Evolutionary conservation across 805 yeast genomes (phyloP), one percentile per base, ranked within the genome.

Genomic region (Hanseniaspora pseudoguilliermondii): DNA sequence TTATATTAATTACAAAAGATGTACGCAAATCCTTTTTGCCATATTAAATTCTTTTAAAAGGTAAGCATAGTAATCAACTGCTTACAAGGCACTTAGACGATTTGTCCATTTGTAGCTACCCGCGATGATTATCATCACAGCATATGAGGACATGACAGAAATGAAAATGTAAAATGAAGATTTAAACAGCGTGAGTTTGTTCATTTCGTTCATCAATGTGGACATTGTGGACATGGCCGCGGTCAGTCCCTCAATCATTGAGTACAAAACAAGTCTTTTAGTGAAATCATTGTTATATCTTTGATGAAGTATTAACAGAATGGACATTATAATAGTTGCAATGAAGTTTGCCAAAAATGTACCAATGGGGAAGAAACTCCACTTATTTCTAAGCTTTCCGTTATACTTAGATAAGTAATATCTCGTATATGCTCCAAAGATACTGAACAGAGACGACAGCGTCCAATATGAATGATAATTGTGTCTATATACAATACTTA

Each of bases 141-240:
- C 54, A 64, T 78, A 86, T 16, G 83, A 74, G 0, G 70, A 54
- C 1, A 67, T 61, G 1, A 86, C 62, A 16, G 86, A 75, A 0
- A 64, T 55, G 1, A 68, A 27, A 6, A 77, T 83, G 64, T 89
- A 89, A 8, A 66, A 57, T 55, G 80, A 76, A 5, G 79, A 68
- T 57, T 69, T 58, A 16, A 63, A 40, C 5, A 72, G 61, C 13
- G 64, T 67, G 48, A 76, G 59, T 3, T 68, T 66, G 55, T 66
- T 73, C 40, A 86, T 66, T 65, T 89, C 97, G 43, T 77, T 80
- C 9, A 85, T 75, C 61, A 88, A 84, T 0, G 96, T 84, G 55
- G 91, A 82, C 41, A 86, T 78, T 0, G 96, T 86, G 41, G 87
- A 80, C 51, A 84, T 66, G 2, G 79, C 75, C 0, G 90, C 95